These are phyloP conservation scores for Paracoccidioides brasiliensis DNA, from an alignment of 2,329 filamentous ascomycete genomes.

Conservation along the genomic window DNA sequence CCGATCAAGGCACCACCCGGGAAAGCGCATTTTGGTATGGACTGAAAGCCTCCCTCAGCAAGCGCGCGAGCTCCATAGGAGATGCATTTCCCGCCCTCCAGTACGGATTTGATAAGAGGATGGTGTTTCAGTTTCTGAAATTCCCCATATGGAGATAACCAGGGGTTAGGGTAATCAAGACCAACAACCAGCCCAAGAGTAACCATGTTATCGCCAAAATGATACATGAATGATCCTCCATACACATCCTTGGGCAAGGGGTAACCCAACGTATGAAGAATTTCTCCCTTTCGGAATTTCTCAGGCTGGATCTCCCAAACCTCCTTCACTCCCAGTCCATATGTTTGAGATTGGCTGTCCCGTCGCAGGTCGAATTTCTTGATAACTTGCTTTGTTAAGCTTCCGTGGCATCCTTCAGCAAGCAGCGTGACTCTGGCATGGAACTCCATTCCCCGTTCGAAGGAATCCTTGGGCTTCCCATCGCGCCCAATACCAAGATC, in stretches of 20 bases:
- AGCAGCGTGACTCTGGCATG: slow-evolving; percentile 85
- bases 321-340: slow-evolving; percentile 88
- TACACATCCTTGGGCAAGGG: slow-evolving; percentile 81
- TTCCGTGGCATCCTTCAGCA: slow-evolving; percentile 90
- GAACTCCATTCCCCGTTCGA: slow-evolving; percentile 97
- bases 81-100: slow-evolving; percentile 96
- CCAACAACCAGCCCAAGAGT: slow-evolving; percentile 83
- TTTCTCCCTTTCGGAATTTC: slow-evolving; percentile 76
- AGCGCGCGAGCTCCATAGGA: slow-evolving; percentile 88
- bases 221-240: slow-evolving; percentile 98
- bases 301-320: slow-evolving; percentile 92
- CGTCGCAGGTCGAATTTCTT: slow-evolving; percentile 85
- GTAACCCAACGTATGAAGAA: slow-evolving; percentile 86
- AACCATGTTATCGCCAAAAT: slow-evolving; percentile 95
- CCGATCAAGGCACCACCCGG: slow-evolving; percentile 91
- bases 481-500: slow-evolving; percentile 73
- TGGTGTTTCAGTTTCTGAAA: slow-evolving; percentile 99
- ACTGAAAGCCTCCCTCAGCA: slow-evolving; percentile 92
- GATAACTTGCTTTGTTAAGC: slow-evolving; percentile 84
- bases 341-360: slow-evolving; percentile 88
- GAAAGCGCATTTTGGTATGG: slow-evolving; percentile 92
- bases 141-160: slow-evolving; percentile 87
- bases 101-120: slow-evolving; percentile 68
- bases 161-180: slow-evolving; percentile 91
- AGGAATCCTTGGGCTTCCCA: slow-evolving; percentile 76